Conservation (phyloP, 495 filamentous ascomycete species). For the Aspergillus cavernicola region DNA sequence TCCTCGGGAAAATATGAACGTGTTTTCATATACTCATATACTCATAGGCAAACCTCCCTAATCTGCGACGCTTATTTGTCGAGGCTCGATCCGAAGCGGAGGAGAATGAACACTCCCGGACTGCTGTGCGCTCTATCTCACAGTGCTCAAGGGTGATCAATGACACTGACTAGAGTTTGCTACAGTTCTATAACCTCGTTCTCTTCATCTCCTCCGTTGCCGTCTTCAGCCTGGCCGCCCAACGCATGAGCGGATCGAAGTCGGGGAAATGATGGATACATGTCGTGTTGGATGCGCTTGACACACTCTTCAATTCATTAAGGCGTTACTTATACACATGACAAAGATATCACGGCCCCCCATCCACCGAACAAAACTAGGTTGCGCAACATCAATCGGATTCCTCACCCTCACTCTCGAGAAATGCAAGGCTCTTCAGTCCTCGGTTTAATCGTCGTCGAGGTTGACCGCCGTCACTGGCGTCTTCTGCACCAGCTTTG, state of each 20-base stretch:
- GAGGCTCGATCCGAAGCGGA: constrained; percentile 91
- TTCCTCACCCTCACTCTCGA: constrained; percentile 51
- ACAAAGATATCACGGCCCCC: background rate
- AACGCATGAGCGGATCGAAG: constrained; percentile 57
- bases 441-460: constrained; percentile 41
- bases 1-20: too few species aligned
- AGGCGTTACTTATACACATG: background rate
- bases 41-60: constrained; percentile 78
- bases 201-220: constrained; percentile 94
- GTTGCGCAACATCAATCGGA: constrained; percentile 41
- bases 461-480: constrained; percentile 34
- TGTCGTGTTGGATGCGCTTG: background rate
- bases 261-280: constrained; percentile 27
- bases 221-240: constrained; percentile 86
- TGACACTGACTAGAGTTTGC: background rate
- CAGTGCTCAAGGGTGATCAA: too few species aligned
- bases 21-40: background rate
- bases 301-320: background rate
- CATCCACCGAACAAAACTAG: background rate
- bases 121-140: constrained; percentile 55
- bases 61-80: constrained; percentile 92
- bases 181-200: constrained; percentile 93
- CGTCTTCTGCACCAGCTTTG: constrained; percentile 36
- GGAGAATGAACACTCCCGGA: constrained; percentile 90
- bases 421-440: constrained; percentile 50